Evolutionary conservation across 805 yeast genomes (phyloP), one percentile per base, ranked within the genome.

Genomic region (Barnettozyma salicaria): DNA sequence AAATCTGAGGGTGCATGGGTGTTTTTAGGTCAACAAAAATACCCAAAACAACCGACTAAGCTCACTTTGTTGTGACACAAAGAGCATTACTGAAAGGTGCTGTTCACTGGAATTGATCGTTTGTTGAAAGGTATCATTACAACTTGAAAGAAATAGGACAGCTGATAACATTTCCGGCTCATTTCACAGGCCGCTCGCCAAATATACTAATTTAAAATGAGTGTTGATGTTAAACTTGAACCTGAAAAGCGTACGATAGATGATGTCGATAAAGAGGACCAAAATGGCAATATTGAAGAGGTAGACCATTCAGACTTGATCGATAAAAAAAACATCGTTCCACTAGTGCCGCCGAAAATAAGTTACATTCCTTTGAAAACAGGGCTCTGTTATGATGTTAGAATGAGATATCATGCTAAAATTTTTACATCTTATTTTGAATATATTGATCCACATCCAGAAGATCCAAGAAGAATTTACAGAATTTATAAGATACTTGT

Each of bases 401-500:
- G 97, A 45, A 92, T 92, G 97, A 72, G 98, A 44, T 92, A 90
- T 59, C 99, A 92, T 58, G 95, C 97, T 27, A 86, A 88, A 56
- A 80, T 92, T 36, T 89, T 84, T 63, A 86, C 96, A 4, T 82
- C 92, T 2, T 86, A 90, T 49, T 84, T 76, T 51, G 96, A 90
- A 59, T 90, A 90, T 60, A 86, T 90, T 36, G 98, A 92, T 56
- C 98, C 97, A 2, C 99, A 92, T 57, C 99, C 99, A 5, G 99
- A 92, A 59, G 98, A 92, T 56, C 99, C 99, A 9, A 72, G 98
- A 44, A 76, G 99, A 49, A 89, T 90, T 25, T 92, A 89, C 61
- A 72, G 97, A 39, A 85, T 92, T 32, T 92, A 92, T 65, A 88
- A 92, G 62, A 82, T 84, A 28, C 70, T 92, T 30, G 97, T 96